Conservation (phyloP, 1,139 yeast genomes). For the Spencermartinsiella ligniputridi region DNA sequence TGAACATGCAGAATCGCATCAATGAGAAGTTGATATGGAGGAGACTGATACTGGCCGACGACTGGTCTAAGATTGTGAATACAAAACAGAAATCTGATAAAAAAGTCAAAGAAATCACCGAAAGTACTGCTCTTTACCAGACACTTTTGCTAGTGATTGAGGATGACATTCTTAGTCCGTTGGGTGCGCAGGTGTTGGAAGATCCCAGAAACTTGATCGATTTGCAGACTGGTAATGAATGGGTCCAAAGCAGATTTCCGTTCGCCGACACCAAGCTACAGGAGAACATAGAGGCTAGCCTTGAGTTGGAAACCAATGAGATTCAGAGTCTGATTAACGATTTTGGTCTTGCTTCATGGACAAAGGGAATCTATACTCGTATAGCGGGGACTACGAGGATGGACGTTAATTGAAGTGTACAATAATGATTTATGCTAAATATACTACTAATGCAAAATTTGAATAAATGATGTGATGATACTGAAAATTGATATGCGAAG, state of each 20-base stretch:
- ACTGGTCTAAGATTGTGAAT: conserved; percentile 48
- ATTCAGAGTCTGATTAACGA: conserved; percentile 13
- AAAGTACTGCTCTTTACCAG: conserved; percentile 43
- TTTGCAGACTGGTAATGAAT: neutral
- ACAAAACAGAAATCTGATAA: conserved; percentile 44
- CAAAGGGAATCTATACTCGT: conserved; percentile 20
- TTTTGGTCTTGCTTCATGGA: conserved; percentile 21
- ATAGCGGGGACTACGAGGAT: conserved; percentile 7
- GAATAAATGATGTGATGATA: too few species aligned
- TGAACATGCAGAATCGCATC: conserved; percentile 34
- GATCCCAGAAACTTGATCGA: neutral
- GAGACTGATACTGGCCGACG: conserved; percentile 56
- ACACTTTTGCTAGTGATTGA: conserved; percentile 14
- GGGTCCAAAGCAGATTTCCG: conserved; percentile 15
- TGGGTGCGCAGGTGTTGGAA: neutral
- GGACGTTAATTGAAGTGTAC: conserved; percentile 8
- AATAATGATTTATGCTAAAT: neutral
- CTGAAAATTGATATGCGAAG: too few species aligned
- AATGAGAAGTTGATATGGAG: conserved; percentile 53
- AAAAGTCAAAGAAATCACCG: conserved; percentile 39
- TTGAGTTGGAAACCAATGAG: conserved; percentile 10
- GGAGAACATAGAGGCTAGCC: conserved; percentile 12
- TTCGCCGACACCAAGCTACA: conserved; percentile 20
- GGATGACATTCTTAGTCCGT: conserved; percentile 7
- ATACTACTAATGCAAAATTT: too few species aligned